Conservation (phyloP, 352 stramenopile species). For the Globisporangium orthogonon region DNA sequence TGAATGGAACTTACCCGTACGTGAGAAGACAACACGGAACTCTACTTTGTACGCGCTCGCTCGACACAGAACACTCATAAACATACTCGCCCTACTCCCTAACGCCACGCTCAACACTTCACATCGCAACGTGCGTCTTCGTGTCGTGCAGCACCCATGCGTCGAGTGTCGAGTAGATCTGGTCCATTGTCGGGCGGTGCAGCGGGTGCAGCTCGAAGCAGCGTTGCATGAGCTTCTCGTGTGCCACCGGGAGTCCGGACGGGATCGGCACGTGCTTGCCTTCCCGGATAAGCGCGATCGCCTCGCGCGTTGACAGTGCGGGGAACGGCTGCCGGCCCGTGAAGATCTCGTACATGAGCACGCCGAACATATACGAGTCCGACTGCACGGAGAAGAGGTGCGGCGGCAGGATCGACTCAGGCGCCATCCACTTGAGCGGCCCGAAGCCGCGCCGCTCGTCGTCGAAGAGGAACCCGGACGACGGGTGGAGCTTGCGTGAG, state of each 20-base stretch:
- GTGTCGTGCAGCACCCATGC: conserved; percentile 53
- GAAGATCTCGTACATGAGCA: conserved; percentile 75
- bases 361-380: conserved; percentile 74
- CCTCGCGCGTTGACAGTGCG: conserved; percentile 41
- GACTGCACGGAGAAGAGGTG: conserved; percentile 67
- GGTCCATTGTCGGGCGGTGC: conserved; percentile 48
- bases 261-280: conserved; percentile 59
- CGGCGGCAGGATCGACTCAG: conserved; percentile 54
- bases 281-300: conserved; percentile 53
- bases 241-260: conserved; percentile 23
- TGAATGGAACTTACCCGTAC: not conserved
- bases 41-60: too few species aligned
- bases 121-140: conserved; percentile 12
- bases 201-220: conserved; percentile 61
- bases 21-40: not conserved
- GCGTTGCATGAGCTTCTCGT: conserved; percentile 46
- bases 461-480: conserved; percentile 40
- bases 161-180: conserved; percentile 61
- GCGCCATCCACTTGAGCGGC: conserved; percentile 71
- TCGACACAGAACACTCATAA: too few species aligned
- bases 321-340: conserved; percentile 50
- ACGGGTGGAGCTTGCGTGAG: conserved; percentile 30
- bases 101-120: not conserved
- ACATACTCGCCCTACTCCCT: too few species aligned
- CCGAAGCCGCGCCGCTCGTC: conserved; percentile 51